phyloP scores from a whole-genome alignment of 1,284 basidiomycete species.

The Cronartium quercuum region DNA sequence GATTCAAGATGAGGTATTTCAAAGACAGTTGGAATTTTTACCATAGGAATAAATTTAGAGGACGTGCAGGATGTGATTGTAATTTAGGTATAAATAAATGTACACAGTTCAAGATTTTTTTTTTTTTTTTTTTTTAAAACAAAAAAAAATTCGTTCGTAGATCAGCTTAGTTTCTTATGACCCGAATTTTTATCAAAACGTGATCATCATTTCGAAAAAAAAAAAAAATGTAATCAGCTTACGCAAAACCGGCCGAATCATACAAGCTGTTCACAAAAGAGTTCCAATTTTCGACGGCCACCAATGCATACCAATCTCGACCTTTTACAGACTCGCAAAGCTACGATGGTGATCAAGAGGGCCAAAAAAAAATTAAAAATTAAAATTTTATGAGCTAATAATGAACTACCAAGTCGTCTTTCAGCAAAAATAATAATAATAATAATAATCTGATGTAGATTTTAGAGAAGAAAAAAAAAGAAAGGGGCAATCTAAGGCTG shows the following conservation, averaged over 20 bases:
- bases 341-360: background rate
- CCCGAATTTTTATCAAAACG: background rate
- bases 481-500: background rate
- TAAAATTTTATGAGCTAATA: background rate
- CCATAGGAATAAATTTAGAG: no score
- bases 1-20: background rate
- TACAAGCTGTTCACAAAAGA: constrained; percentile 36
- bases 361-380: background rate
- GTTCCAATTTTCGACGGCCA: constrained; percentile 38
- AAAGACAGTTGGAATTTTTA: no score
- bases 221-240: background rate
- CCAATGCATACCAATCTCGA: constrained; percentile 36
- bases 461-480: background rate
- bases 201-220: background rate
- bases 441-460: no score
- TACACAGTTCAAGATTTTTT: background rate
- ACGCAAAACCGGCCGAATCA: constrained; percentile 35
- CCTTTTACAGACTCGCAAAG: constrained; percentile 29
- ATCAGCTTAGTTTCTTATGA: no score
- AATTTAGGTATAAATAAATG: no score
- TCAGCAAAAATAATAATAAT: no score
- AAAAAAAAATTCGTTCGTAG: no score
- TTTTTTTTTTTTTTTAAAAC: background rate
- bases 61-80: no score
- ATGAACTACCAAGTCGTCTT: background rate